Base-by-base conservation (phyloP, 208 protist genomes). In the Trichomonas tenax region DNA sequence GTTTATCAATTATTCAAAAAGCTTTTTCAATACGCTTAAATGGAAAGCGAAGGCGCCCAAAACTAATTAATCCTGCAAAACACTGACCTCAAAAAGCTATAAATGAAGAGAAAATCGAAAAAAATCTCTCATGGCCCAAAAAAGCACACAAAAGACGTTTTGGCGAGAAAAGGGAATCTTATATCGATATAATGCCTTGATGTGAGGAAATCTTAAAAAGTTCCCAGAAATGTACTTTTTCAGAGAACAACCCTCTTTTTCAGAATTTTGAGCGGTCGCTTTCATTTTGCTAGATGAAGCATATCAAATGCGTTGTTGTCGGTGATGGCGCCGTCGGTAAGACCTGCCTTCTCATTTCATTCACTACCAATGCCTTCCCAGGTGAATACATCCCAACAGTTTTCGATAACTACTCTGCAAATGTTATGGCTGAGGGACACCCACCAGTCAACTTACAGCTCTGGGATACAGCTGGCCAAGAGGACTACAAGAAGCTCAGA, bases 331-430 rank as follows among this genome's bases (percentile, higher is more conserved):
- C 82, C 9, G 82, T 89, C 40, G 82, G 82, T 46, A 98, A 98
- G 97, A 98, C 97, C 21, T 98, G 98, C 96, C 96, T 98, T 46
- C 96, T 98, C 11, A 98, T 98, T 41, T 98, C 97, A 23, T 98
- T 98, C 96, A 98, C 98, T 4, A 98, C 98, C 40, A 98, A 98
- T 96, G 97, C 97, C 4, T 98, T 98, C 96, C 98, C 98, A 36
- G 96, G 96, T 40, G 97, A 98, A 82, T 98, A 98, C 90, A 84
- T 98, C 34, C 97, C 98, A 48, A 98, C 98, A 44, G 97, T 98
- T 4, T 98, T 98, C 40, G 98, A 98, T 86, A 98, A 98, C 96
- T 98, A 98, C 96, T 96, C 96, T 38, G 97, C 98, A 9, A 98
- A 98, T 36, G 96, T 98, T 17, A 97, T 98, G 96, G 95, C 96